Evolutionary conservation across 2,329 filamentous ascomycete species (phyloP).

Genomic region (Fusarium transvaalense): DNA sequence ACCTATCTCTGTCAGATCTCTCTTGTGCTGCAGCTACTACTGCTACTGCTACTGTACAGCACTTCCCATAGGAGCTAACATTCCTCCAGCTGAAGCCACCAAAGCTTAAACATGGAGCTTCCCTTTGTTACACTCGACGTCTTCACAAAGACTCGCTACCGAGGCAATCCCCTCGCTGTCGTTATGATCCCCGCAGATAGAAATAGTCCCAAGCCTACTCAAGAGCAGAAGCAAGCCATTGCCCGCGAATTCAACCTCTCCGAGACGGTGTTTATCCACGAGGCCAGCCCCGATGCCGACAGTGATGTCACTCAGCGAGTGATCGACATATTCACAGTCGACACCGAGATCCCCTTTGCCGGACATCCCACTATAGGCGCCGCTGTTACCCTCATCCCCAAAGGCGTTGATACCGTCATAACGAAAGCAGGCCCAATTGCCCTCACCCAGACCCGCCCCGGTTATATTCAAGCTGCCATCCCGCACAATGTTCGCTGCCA

Average conservation of each 20-base stretch:
- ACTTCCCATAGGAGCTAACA: constrained; percentile 4
- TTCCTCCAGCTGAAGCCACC: constrained; percentile 10
- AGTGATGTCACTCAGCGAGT: constrained; percentile 52
- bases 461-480: constrained; percentile 70
- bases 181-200: constrained; percentile 62
- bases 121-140: constrained; percentile 68
- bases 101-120: constrained; percentile 56
- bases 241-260: constrained; percentile 74
- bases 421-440: constrained; percentile 70
- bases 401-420: constrained; percentile 58
- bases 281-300: constrained; percentile 50
- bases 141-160: constrained; percentile 65
- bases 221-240: constrained; percentile 68
- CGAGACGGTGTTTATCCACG: constrained; percentile 73
- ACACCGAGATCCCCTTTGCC: constrained; percentile 69
- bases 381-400: constrained; percentile 61
- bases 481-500: constrained; percentile 77
- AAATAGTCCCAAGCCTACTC: constrained; percentile 55
- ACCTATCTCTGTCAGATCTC: constrained; percentile 10
- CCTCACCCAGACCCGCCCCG: constrained; percentile 55
- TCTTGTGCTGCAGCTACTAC: background rate
- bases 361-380: constrained; percentile 73
- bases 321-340: constrained; percentile 71
- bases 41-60: background rate
- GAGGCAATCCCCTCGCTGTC: constrained; percentile 72